Conservation (phyloP, 139 green algal genomes). For the Chlorella sorokiniana region DNA sequence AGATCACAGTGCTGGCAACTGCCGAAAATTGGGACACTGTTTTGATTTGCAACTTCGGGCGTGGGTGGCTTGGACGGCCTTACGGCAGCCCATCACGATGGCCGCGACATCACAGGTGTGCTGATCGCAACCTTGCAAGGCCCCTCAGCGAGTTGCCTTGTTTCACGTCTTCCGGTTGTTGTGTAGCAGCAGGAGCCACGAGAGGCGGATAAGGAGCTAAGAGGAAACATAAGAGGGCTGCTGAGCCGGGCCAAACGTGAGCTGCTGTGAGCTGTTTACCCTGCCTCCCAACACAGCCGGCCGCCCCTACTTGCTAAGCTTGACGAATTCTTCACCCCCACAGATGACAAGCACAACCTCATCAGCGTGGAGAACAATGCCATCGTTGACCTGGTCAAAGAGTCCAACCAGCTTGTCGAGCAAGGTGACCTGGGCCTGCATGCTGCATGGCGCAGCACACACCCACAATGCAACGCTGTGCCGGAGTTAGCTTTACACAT, state of each 20-base stretch:
- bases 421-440: not conserved
- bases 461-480: not conserved
- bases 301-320: not conserved
- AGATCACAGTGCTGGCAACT: too few species aligned
- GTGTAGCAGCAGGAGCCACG: not conserved
- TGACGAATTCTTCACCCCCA: too few species aligned
- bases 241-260: conserved; percentile 13
- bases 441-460: not conserved
- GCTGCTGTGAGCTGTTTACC: not conserved
- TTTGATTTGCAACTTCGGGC: too few species aligned
- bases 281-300: not conserved
- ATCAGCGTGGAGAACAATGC: conserved; percentile 19
- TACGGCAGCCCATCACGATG: too few species aligned
- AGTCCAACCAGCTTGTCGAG: conserved; percentile 14
- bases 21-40: too few species aligned
- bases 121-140: too few species aligned
- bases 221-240: not conserved
- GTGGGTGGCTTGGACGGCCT: too few species aligned
- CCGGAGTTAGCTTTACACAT: not conserved
- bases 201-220: conserved; percentile 19
- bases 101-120: too few species aligned
- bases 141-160: not conserved
- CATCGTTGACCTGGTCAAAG: conserved; percentile 8
- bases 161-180: not conserved
- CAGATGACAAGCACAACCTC: conserved; percentile 30